These are phyloP conservation scores for Astragalus glycyphyllos DNA, from an alignment of 306 rosid genomes.

Conservation along the genomic window DNA sequence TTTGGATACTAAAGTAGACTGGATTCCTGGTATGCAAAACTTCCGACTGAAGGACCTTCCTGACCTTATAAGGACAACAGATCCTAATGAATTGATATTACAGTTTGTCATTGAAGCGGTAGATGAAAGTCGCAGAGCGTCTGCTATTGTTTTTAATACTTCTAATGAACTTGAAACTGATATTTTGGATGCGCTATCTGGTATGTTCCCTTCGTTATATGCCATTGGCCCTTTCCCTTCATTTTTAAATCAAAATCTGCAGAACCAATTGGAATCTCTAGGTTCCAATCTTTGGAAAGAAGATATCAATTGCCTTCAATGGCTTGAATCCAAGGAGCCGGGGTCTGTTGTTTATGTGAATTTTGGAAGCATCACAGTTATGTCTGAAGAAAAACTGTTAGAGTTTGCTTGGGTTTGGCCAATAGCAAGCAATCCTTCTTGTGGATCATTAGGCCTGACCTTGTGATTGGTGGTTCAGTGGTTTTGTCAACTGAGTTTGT, in stretches of 20 bases:
- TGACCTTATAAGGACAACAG: conserved; percentile 20
- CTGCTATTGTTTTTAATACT: conserved; percentile 30
- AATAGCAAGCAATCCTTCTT: conserved; percentile 35
- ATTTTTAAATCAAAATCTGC: background rate
- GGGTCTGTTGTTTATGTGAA: conserved; percentile 36
- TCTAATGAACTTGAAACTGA: conserved; percentile 34
- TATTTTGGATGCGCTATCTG: conserved; percentile 1
- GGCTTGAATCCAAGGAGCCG: conserved; percentile 25
- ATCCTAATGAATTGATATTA: conserved; percentile 19
- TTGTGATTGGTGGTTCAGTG: conserved; percentile 13
- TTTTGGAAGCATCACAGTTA: conserved; percentile 35
- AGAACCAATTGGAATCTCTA: background rate
- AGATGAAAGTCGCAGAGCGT: conserved; percentile 6
- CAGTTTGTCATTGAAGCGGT: conserved; percentile 1
- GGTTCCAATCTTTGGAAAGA: conserved; percentile 35
- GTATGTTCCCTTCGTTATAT: background rate
- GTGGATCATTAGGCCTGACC: conserved; percentile 44
- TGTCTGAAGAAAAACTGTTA: conserved; percentile 3
- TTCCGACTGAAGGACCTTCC: conserved; percentile 32
- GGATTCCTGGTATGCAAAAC: conserved; percentile 36
- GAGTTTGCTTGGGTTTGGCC: conserved; percentile 44
- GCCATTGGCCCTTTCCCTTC: conserved; percentile 28
- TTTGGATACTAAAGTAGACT: conserved; percentile 37
- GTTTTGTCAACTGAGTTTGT: conserved; percentile 18
- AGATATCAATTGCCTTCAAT: conserved; percentile 22